Evolutionary conservation across 23 red algal genomes (phyloP), one percentile per base, ranked within the genome.

Genomic region (Pyropia yezoensis): DNA sequence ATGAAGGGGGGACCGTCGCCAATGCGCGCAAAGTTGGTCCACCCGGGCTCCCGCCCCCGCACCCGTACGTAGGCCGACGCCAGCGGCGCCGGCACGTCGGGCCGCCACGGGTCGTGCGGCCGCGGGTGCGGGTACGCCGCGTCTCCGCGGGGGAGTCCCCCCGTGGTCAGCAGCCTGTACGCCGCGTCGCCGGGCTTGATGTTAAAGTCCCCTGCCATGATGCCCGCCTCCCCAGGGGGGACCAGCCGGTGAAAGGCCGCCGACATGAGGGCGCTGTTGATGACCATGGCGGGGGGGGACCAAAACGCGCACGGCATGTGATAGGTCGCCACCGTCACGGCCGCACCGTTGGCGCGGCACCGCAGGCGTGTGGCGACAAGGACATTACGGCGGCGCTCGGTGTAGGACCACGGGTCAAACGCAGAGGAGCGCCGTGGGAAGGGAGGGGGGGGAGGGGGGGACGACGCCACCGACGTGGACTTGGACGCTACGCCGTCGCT

Each of bases 241-340:
- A 70, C 76, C 6, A 89, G 33, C 50, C 59, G 71, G 53, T 89
- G 84, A 66, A 81, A 80, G n/a, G 56, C 52, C 25, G 68, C 57
- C 8, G 77, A 70, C 20, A 68, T 66, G 20, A 89, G 54, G 28
- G 84, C 84, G 3, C 53, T 56, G 53, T 89, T 70, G 26, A 89
- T 89, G 63, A 79, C 27, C 84, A 89, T 89, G 23, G 77, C 73
- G 0, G 75, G 68, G 20, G 84, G 84, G 9, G 84, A 80, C 67
- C 67, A 89, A 61, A 67, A 89, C 54, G 71, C 70, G 39, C 84
- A 89, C 18, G 84, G 84, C 84, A 89, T 89, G 54, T 89, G 84
- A 56, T 89, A 89, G 8, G 84, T 89, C 7, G 53, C 76, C 22
- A 80, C 69, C 32, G 71, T 77, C 28, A 89, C 45, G 16, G 71